These are phyloP conservation scores for Penicillium occitanis DNA, from an alignment of 2,329 filamentous ascomycete genomes.

Conservation along the genomic window DNA sequence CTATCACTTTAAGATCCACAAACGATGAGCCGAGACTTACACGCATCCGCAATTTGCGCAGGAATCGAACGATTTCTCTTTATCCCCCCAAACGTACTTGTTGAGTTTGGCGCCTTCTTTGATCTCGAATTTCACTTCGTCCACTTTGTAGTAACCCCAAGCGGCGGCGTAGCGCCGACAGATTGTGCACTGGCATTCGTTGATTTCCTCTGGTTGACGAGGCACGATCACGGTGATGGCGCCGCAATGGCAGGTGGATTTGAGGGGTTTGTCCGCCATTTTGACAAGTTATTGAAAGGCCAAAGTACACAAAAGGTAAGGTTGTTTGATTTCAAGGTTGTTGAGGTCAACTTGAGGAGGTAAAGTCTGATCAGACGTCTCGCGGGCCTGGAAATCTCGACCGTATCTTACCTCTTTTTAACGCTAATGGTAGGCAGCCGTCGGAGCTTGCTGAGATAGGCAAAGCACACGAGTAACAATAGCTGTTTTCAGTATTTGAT, in stretches of 20 bases:
- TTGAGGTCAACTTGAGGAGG: not conserved
- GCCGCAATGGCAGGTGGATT: conserved; percentile 18
- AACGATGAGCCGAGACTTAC: conserved; percentile 10
- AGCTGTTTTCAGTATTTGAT: not conserved
- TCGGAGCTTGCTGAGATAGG: not conserved
- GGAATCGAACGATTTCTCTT: conserved; percentile 12
- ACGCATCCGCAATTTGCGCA: conserved; percentile 16
- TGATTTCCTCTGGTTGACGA: conserved; percentile 15
- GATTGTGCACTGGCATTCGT: conserved; percentile 19
- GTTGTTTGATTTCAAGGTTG: not conserved
- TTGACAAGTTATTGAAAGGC: not conserved
- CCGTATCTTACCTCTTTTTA: not conserved
- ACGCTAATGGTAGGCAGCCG: not conserved
- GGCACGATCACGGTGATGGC: conserved; percentile 13
- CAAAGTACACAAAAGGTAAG: not conserved
- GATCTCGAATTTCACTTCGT: conserved; percentile 12
- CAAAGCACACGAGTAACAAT: too few relatives aligned
- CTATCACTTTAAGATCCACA: not conserved
- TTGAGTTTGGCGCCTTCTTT: conserved; percentile 7
- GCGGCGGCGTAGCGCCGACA: conserved; percentile 18
- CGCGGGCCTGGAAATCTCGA: not conserved
- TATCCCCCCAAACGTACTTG: conserved; percentile 18
- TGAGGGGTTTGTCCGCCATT: conserved; percentile 13
- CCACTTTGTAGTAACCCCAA: conserved; percentile 18
- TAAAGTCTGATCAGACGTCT: not conserved